Percentiles rank a stretch among this genome's conserved stretches.
Conservation (phyloP, 768 basidiomycete species). For the Thelephora aurantiotincta region DNA sequence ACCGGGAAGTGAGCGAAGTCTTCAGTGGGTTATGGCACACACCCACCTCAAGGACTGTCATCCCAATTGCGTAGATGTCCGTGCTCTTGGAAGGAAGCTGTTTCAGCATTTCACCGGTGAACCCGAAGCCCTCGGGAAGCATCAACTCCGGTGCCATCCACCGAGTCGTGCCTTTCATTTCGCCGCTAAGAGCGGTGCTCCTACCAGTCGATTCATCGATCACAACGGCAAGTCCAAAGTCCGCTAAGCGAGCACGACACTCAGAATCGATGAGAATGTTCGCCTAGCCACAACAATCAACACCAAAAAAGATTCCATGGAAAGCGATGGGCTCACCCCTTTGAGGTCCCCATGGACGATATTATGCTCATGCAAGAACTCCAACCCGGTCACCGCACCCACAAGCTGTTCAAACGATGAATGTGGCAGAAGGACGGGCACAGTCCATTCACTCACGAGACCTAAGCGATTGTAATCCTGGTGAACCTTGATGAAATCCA, state of each 20-base stretch:
- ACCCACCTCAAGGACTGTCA: background rate
- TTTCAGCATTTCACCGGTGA: no score
- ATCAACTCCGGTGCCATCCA: background rate
- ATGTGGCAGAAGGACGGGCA: background rate
- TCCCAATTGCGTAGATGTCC: background rate
- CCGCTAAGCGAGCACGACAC: background rate
- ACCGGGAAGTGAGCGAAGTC: no score
- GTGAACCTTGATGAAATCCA: background rate
- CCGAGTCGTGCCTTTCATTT: background rate
- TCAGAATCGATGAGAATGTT: background rate
- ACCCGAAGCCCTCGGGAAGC: background rate
- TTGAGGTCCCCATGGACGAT: constrained; percentile 14
- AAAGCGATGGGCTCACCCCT: constrained; percentile 4
- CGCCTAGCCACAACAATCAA: background rate
- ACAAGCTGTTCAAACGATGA: constrained; percentile 5
- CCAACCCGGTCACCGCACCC: constrained; percentile 8
- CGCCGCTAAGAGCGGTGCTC: background rate
- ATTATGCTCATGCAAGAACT: constrained; percentile 9
- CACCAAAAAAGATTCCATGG: background rate
- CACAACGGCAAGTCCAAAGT: background rate
- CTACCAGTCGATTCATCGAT: background rate
- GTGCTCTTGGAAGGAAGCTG: background rate
- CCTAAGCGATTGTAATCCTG: background rate
- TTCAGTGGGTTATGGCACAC: no score
- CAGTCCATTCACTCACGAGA: background rate